phyloP scores from a whole-genome alignment of 306 rosid species.

The Potentilla sterilis region DNA sequence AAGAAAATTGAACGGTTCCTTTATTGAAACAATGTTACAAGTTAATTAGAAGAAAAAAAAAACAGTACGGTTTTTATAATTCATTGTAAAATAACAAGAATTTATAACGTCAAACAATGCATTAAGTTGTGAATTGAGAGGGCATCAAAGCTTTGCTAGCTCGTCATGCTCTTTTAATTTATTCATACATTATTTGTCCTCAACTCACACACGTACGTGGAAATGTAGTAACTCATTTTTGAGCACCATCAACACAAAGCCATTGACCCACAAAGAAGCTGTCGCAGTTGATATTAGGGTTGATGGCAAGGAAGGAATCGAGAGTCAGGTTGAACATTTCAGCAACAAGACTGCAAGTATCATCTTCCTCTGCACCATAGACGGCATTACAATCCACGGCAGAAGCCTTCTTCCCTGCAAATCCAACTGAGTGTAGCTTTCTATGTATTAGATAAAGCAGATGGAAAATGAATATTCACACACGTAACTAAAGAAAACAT shows the following conservation, averaged over 20 bases:
- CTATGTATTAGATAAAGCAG: not conserved
- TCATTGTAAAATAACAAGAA: no score
- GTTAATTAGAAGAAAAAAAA: no score
- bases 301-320: not conserved
- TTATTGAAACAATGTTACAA: no score
- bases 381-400: not conserved
- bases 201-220: not conserved
- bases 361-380: not conserved
- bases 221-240: not conserved
- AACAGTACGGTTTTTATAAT: no score
- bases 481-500: not conserved
- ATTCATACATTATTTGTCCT: not conserved
- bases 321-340: not conserved
- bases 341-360: not conserved
- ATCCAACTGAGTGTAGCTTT: not conserved
- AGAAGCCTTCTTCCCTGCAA: not conserved
- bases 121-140: no score
- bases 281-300: conserved; percentile 4
- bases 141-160: no score
- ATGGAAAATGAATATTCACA: not conserved
- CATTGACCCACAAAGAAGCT: conserved; percentile 7
- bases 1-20: no score
- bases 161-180: not conserved
- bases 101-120: no score
- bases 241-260: not conserved